Evolutionary conservation across 768 basidiomycete genomes (phyloP), one percentile per base, ranked within the genome.

Genomic region (Lactifluus hygrophoroides): DNA sequence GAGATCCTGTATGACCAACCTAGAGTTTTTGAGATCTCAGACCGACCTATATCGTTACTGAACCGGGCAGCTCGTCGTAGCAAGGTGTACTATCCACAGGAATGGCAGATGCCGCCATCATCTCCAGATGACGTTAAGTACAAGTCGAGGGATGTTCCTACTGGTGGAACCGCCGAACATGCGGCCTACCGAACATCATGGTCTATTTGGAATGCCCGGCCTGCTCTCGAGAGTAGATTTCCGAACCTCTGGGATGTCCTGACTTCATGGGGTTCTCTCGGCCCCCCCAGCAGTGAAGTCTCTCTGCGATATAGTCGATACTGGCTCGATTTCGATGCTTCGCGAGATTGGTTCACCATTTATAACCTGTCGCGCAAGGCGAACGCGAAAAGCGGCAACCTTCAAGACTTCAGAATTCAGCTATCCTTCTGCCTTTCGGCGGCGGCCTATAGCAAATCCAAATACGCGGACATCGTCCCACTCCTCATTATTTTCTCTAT

Each of bases 41-140:
- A 16, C 10, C 51, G 45, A 11, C 19, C 21, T 9, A 0, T 2
- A 14, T 5, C 3, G 9, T 21, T 59, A 28, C 21, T 35, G 30
- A 32, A 34, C 27, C 42, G 57, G 14, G 51, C 58, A 3, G 58
- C 44, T 16, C 25, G 13, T 25, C 58, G 58, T 23, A 59, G 54
- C 30, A 23, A 28, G 25, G 14, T 19, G 4, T 54, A 59, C 46
- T 59, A 54, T 7, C 52, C 58, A 34, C 30, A 13, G 3, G 55
- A 43, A 10, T 17, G 46, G 30, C 37, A n/a, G 8, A 50, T 19
- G 30, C 40, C 21, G 19, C 19, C 9, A 16, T n/a, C 54, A 37
- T 16, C 35, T 40, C 30, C 38, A 25, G 28, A 23, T 25, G 55
- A 56, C 19, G 13, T 34, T 17, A 11, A 17, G 16, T 32, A 56